Conservation (phyloP, 2,329 filamentous ascomycete genomes). For the Fusarium mangiferae region DNA sequence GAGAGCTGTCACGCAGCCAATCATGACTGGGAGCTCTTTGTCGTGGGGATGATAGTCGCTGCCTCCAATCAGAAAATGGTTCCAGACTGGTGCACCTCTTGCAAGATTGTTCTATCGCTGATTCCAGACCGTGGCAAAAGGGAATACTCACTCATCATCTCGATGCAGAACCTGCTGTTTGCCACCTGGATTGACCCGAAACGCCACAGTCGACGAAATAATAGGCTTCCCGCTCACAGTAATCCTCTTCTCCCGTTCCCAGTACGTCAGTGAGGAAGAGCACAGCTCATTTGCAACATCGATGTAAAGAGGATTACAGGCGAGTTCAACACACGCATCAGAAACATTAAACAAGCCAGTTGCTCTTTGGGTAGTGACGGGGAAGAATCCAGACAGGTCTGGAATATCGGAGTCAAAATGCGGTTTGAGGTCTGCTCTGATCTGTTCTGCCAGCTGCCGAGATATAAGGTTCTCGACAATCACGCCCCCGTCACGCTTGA, state of each 20-base stretch:
- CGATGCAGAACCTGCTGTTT: conserved; percentile 52
- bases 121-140: neutral
- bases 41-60: conserved; percentile 22
- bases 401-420: conserved; percentile 50
- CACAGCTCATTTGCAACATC: conserved; percentile 15
- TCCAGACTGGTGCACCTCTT: neutral
- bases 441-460: conserved; percentile 46
- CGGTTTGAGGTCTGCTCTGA: conserved; percentile 51
- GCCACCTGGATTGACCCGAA: conserved; percentile 53
- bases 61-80: neutral
- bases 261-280: conserved; percentile 6
- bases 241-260: neutral
- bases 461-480: conserved; percentile 51
- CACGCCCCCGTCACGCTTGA: conserved; percentile 47
- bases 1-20: conserved; percentile 43
- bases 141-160: conserved; percentile 15
- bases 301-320: conserved; percentile 41
- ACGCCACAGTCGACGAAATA: conserved; percentile 51
- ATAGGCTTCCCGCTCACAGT: conserved; percentile 48
- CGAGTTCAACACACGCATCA: conserved; percentile 51
- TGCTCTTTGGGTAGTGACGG: conserved; percentile 52
- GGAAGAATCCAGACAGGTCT: conserved; percentile 54
- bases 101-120: neutral
- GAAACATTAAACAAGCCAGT: conserved; percentile 52
- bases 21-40: conserved; percentile 16